Conservation (phyloP, 768 basidiomycete genomes). For the Ramaria rubella region DNA sequence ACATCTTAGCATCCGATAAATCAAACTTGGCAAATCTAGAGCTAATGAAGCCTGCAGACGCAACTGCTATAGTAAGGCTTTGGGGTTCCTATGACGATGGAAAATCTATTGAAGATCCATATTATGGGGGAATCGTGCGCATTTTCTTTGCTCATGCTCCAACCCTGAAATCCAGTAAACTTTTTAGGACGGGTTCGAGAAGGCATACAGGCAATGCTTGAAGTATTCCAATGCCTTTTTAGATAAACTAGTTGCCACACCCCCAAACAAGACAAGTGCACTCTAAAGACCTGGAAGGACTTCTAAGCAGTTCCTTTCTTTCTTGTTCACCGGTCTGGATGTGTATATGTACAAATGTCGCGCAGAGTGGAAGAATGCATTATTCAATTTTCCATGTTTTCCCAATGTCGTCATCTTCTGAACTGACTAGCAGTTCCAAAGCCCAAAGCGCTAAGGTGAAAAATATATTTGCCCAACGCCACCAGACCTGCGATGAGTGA, state of each 20-base stretch:
- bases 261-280: background rate
- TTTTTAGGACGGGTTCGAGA: conserved; percentile 62
- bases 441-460: conserved; percentile 81
- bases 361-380: background rate
- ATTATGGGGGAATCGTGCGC: conserved; percentile 65
- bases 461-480: conserved; percentile 88
- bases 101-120: conserved; percentile 76
- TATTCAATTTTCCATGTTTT: conserved; percentile 78
- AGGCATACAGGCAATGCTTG: conserved; percentile 71
- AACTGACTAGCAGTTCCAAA: conserved; percentile 70
- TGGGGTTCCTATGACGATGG: conserved; percentile 76
- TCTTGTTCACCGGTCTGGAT: background rate
- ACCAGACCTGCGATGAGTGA: conserved; percentile 88
- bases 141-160: background rate
- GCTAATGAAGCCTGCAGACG: conserved; percentile 36
- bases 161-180: background rate
- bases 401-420: conserved; percentile 57
- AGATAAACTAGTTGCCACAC: conserved; percentile 40
- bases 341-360: background rate
- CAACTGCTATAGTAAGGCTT: conserved; percentile 62
- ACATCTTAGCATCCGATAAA: conserved; percentile 82
- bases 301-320: background rate
- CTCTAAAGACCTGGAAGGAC: background rate
- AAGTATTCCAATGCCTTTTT: conserved; percentile 72
- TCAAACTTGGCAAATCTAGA: conserved; percentile 62